Percentiles rank a stretch among this genome's conserved stretches.
Evolutionary conservation across 345 rosid species (phyloP).

Genomic region (Ailanthus altissimus): DNA sequence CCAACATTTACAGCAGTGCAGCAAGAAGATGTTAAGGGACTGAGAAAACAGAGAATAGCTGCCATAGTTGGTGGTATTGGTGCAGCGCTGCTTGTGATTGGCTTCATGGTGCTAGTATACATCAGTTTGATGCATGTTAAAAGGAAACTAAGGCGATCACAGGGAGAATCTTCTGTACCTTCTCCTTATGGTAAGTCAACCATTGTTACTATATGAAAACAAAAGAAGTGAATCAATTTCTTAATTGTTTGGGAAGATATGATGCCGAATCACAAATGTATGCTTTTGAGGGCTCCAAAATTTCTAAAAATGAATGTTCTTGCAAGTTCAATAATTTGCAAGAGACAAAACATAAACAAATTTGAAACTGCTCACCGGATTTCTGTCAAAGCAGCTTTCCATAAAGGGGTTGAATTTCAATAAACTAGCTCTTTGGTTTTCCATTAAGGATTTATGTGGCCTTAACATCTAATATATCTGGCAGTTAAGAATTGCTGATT

Average conservation of each 20-base stretch:
- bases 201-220: background rate
- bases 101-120: slow-evolving; percentile 35
- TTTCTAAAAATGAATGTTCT: background rate
- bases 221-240: background rate
- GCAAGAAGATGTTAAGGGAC: slow-evolving; percentile 28
- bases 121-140: slow-evolving; percentile 46
- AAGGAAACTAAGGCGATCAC: slow-evolving; percentile 33
- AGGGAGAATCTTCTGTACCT: slow-evolving; percentile 37
- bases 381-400: background rate
- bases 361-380: background rate
- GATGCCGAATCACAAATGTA: background rate
- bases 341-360: background rate
- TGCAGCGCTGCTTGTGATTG: slow-evolving; percentile 41
- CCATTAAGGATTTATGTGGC: background rate
- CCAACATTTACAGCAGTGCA: slow-evolving; percentile 46
- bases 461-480: background rate
- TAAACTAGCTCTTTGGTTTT: background rate
- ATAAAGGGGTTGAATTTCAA: background rate
- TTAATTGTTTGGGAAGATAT: background rate
- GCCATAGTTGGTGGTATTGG: slow-evolving; percentile 39
- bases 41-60: slow-evolving; percentile 38
- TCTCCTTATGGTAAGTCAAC: slow-evolving; percentile 37
- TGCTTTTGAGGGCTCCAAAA: background rate
- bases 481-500: background rate
- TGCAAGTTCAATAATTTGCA: background rate